These are phyloP conservation scores for Ganoderma meredithae DNA, from an alignment of 1,284 basidiomycete genomes.

Conservation along the genomic window DNA sequence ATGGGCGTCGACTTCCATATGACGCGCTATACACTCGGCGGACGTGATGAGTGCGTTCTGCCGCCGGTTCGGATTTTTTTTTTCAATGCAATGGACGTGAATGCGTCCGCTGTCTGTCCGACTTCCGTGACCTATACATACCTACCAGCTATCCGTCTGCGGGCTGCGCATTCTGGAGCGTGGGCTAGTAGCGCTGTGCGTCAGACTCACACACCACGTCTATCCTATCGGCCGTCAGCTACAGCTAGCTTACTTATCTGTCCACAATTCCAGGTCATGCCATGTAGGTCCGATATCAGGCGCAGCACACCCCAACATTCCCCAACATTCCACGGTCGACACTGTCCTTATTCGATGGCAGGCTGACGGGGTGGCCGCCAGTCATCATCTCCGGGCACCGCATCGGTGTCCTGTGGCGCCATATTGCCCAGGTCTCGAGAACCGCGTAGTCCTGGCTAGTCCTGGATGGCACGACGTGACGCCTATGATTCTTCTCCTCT, in stretches of 20 bases:
- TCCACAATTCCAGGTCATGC: too few species aligned
- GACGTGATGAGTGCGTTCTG: neutral
- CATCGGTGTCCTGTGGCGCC: neutral
- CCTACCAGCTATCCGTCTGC: too few species aligned
- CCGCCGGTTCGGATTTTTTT: neutral
- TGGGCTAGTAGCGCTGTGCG: too few species aligned
- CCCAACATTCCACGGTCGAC: neutral
- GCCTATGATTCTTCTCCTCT: neutral
- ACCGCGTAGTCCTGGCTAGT: neutral
- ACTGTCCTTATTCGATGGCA: neutral
- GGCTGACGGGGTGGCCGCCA: neutral
- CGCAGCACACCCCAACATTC: neutral
- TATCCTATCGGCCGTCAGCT: neutral
- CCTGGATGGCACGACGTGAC: neutral
- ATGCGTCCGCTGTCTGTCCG: neutral
- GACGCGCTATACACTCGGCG: neutral
- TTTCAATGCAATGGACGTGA: too few species aligned
- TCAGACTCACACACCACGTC: neutral
- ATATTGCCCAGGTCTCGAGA: slow-evolving; percentile 1
- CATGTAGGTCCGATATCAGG: neutral
- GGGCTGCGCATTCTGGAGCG: neutral
- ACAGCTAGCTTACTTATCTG: too few species aligned
- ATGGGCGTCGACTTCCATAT: slow-evolving; percentile 1
- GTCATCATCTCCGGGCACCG: neutral
- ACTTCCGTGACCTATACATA: neutral